Evolutionary conservation across 176 grass and related monocot species (phyloP).

Genomic region (Hsuehochloa calcarea): DNA sequence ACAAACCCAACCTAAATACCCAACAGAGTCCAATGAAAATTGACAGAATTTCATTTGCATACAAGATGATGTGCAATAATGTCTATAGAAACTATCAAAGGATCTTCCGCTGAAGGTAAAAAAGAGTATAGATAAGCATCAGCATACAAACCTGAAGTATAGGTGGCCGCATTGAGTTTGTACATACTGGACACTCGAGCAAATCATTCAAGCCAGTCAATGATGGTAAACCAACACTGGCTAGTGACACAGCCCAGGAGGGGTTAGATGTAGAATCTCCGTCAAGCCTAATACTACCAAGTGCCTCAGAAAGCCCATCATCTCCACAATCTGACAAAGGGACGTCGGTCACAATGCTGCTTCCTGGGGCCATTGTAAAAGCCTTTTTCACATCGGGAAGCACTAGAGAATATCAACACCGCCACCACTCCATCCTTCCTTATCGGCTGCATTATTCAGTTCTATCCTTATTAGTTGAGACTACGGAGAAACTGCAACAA

Average conservation of each 20-base stretch:
- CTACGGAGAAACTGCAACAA: background rate
- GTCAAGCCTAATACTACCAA: constrained; percentile 39
- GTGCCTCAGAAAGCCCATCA: constrained; percentile 44
- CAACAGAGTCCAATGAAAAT: background rate
- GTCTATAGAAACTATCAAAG: background rate
- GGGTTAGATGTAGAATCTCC: constrained; percentile 36
- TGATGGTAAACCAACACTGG: constrained; percentile 47
- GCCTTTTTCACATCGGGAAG: constrained; percentile 30
- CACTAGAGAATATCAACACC: constrained; percentile 2
- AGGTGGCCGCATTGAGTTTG: constrained; percentile 65
- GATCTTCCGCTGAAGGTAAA: background rate
- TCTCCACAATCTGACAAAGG: constrained; percentile 41
- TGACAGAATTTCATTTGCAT: constrained; percentile 3
- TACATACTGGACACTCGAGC: constrained; percentile 60
- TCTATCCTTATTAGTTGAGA: constrained; percentile 13
- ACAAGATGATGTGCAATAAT: background rate
- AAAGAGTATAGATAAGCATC: constrained; percentile 11
- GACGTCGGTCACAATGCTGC: constrained; percentile 44
- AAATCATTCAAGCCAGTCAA: constrained; percentile 55
- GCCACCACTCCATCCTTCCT: constrained; percentile 37
- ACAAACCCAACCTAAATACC: constrained; percentile 1
- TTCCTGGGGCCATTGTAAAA: constrained; percentile 50
- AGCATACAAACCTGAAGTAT: constrained; percentile 54
- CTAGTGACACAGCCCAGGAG: constrained; percentile 40
- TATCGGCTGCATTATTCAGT: constrained; percentile 31